phyloP scores from a whole-genome alignment of 768 basidiomycete species.

The Amanita inopinata region DNA sequence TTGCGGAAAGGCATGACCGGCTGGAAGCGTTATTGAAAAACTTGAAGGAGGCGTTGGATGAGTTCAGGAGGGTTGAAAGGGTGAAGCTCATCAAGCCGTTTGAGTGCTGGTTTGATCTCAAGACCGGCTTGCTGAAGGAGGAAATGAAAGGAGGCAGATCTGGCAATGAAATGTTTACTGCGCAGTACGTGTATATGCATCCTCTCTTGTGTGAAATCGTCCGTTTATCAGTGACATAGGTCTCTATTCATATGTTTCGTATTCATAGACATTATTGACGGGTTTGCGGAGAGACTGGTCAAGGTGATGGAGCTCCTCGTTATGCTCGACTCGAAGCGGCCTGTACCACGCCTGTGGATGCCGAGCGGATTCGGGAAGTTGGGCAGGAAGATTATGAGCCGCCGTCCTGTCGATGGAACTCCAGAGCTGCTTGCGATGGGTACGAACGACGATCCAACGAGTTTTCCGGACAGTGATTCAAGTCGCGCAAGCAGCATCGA shows the following conservation, averaged over 20 bases:
- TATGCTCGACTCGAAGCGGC: constrained; percentile 26
- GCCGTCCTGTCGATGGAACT: constrained; percentile 16
- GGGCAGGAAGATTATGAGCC: constrained; percentile 24
- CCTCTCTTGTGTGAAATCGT: not conserved
- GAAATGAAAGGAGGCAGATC: constrained; percentile 9
- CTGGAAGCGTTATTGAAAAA: constrained; percentile 18
- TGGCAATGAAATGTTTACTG: constrained; percentile 26
- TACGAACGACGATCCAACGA: constrained; percentile 25
- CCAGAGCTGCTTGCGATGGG: constrained; percentile 27
- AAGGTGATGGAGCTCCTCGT: constrained; percentile 23
- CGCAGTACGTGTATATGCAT: constrained; percentile 19
- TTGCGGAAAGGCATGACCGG: constrained; percentile 18
- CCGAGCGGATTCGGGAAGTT: constrained; percentile 32
- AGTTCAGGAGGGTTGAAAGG: constrained; percentile 27
- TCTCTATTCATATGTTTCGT: constrained; percentile 38
- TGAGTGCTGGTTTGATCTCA: constrained; percentile 30
- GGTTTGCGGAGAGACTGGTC: constrained; percentile 27
- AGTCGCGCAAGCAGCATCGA: not conserved
- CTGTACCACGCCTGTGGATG: constrained; percentile 29
- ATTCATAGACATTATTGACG: constrained; percentile 32
- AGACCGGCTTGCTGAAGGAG: constrained; percentile 22
- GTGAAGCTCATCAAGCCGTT: constrained; percentile 29
- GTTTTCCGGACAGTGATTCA: constrained; percentile 15
- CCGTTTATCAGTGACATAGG: constrained; percentile 14
- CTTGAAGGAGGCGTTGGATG: constrained; percentile 19